Evolutionary conservation across 179 eudicot species (phyloP), one percentile per base, ranked within the genome.

Genomic region (Silene noctiflora): DNA sequence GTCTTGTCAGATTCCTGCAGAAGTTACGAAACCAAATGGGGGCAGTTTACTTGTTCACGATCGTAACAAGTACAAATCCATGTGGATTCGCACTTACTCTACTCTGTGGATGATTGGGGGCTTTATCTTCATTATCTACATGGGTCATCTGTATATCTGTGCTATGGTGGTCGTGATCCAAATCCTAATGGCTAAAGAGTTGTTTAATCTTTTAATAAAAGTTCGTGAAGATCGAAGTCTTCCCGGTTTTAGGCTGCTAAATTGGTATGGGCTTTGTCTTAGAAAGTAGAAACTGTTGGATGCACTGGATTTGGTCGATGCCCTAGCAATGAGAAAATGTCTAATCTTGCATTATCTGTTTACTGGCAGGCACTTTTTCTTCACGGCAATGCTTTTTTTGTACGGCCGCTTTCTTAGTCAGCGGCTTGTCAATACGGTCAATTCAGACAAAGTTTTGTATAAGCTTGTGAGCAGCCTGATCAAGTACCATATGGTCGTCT

Each of bases 61-160:
- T 85, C 84, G 75, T 59, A 89, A 84, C 88, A 95, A 95, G 76
- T 95, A 93, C 84, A 91, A 78, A 86, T 91, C 99, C 20, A 92
- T 95, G 98, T 83, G 89, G 84, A 86, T 89, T 29, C 94, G 99
- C 56, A 78, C 93, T 19, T 80, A 86, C 85, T 95, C 99, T 80
- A 84, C 98, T 20, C 11, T 93, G 39, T 95, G 99, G 99, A 95
- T 95, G 99, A 93, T 95, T 77, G 99, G 93, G 68, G 96, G 97
- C 27, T 95, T 95, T 79, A 82, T 81, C 69, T 85, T 91, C 39
- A 81, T 88, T 75, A 82, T 95, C 83, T 95, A 93, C 87, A 83
- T 93, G 99, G 99, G 99, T 12, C 99, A 95, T 89, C 93, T 95
- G 22, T 95, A 90, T 84, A 95, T 95, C 33, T 95, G 98, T 92